A percentile compares a stretch with the other conserved stretches of the same genome.
These are phyloP conservation scores for Candida glucosophila DNA, from an alignment of 1,139 yeast species.

Conservation along the genomic window DNA sequence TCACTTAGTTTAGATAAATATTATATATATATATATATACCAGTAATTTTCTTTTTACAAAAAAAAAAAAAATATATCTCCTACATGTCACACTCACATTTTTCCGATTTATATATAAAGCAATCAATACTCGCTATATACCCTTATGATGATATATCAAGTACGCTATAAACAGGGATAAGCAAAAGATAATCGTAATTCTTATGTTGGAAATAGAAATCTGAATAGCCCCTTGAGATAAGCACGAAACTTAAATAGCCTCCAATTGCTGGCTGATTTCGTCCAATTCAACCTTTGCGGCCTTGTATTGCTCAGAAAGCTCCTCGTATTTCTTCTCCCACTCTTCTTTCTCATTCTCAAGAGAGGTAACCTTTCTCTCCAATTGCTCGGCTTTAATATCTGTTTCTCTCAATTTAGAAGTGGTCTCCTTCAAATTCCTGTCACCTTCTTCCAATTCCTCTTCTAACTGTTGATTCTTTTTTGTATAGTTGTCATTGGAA, in stretches of 20 bases:
- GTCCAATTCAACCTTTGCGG: slow-evolving; percentile 84
- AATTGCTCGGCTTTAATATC: slow-evolving; percentile 96
- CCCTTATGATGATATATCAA: slow-evolving; percentile 2
- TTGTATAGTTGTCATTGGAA: slow-evolving; percentile 82
- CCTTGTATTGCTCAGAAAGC: slow-evolving; percentile 67
- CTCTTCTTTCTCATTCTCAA: slow-evolving; percentile 88
- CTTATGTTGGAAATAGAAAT: too few species aligned
- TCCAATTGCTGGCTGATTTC: slow-evolving; percentile 93
- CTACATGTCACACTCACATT: too few species aligned
- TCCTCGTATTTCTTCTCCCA: slow-evolving; percentile 92
- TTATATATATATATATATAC: too few species aligned
- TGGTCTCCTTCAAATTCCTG: slow-evolving; percentile 84
- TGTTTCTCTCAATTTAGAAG: slow-evolving; percentile 89
- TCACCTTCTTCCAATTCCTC: slow-evolving; percentile 92
- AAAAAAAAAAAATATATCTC: too few species aligned
- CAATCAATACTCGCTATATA: too few species aligned
- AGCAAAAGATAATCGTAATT: too few species aligned
- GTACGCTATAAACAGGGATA: too few species aligned
- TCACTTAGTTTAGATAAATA: too few species aligned
- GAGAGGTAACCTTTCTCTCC: slow-evolving; percentile 88
- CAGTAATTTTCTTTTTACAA: too few species aligned
- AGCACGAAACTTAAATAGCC: slow-evolving; percentile 50
- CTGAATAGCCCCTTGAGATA: too few species aligned
- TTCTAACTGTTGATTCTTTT: slow-evolving; percentile 88
- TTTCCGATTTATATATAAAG: too few species aligned